These are phyloP conservation scores for Mycena maculata DNA, from an alignment of 768 basidiomycete genomes.

Conservation along the genomic window DNA sequence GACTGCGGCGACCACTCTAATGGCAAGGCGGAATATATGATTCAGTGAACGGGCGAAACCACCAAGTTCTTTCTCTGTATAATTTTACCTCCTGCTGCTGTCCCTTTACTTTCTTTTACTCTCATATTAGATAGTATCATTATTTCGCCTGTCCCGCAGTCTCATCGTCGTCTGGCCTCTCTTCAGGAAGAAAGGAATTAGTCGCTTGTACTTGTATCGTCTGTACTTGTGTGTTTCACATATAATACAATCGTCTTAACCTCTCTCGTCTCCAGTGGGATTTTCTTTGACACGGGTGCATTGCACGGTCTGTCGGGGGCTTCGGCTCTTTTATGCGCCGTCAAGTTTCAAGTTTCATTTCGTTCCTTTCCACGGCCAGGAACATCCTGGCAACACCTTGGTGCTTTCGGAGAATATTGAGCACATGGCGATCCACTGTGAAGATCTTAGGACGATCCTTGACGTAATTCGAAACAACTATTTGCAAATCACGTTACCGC, in stretches of 20 bases:
- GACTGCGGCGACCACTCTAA: slow-evolving; percentile 58
- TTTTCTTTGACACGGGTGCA: too few species aligned
- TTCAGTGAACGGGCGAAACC: slow-evolving; percentile 21
- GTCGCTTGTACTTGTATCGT: slow-evolving; percentile 29
- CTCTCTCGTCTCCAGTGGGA: not conserved
- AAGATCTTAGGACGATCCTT: too few species aligned
- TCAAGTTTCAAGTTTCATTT: not conserved
- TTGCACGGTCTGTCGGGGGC: too few species aligned
- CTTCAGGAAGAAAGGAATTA: slow-evolving; percentile 29
- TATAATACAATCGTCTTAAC: slow-evolving; percentile 2
- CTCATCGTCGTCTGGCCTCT: slow-evolving; percentile 16
- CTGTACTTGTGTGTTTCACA: slow-evolving; percentile 7
- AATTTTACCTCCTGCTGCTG: slow-evolving; percentile 4
- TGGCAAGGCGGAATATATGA: slow-evolving; percentile 8
- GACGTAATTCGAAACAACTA: too few species aligned
- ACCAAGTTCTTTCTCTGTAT: slow-evolving; percentile 7
- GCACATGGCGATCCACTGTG: too few species aligned
- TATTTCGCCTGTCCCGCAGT: slow-evolving; percentile 21
- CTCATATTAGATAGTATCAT: slow-evolving; percentile 28
- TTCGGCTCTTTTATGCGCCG: too few species aligned
- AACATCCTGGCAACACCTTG: too few species aligned
- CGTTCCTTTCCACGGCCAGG: too few species aligned
- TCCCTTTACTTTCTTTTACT: slow-evolving; percentile 3
- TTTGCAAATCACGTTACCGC: too few species aligned
- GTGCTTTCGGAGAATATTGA: too few species aligned